Evolutionary conservation across 2,329 filamentous ascomycete species (phyloP).

Genomic region (Aotearoamyces nothofagi): DNA sequence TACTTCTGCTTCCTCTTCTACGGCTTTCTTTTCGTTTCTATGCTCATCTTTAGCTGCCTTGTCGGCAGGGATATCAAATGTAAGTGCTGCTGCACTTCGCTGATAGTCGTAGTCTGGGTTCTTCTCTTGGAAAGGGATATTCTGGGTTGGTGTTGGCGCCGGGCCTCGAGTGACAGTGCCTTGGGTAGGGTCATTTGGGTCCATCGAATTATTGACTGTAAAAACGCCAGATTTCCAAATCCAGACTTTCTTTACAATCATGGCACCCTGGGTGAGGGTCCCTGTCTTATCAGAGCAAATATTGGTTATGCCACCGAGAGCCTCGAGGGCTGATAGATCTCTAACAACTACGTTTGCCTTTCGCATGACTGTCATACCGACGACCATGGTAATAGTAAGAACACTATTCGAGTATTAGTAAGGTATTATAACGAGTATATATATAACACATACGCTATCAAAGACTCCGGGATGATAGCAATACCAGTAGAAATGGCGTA

Average conservation of each 20-base stretch:
- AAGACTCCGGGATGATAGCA: slow-evolving; percentile 46
- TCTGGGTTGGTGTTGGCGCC: slow-evolving; percentile 9
- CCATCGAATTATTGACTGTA: slow-evolving; percentile 32
- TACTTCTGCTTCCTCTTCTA: slow-evolving; percentile 21
- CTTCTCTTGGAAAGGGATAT: slow-evolving; percentile 23
- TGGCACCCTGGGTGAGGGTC: slow-evolving; percentile 42
- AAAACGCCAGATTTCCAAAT: slow-evolving; percentile 35
- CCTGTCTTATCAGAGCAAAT: slow-evolving; percentile 72
- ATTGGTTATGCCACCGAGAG: slow-evolving; percentile 55
- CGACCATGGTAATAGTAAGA: slow-evolving; percentile 37
- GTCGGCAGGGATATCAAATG: slow-evolving; percentile 45
- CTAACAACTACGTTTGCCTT: slow-evolving; percentile 30
- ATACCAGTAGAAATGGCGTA: slow-evolving; percentile 28
- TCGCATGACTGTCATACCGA: slow-evolving; percentile 29
- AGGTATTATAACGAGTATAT: slow-evolving; percentile 4
- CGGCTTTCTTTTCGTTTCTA: slow-evolving; percentile 15
- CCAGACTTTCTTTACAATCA: slow-evolving; percentile 44
- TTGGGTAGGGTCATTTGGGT: slow-evolving; percentile 38
- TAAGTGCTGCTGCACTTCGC: slow-evolving; percentile 42
- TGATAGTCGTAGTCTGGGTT: slow-evolving; percentile 43
- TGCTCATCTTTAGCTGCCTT: slow-evolving; percentile 14
- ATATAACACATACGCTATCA: slow-evolving; percentile 21
- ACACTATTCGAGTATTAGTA: slow-evolving; percentile 22
- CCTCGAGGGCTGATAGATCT: slow-evolving; percentile 39
- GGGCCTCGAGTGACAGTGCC: slow-evolving; percentile 26